Base-by-base conservation (phyloP, 768 basidiomycete genomes). In the Pleurotus salmoneostramineus region DNA sequence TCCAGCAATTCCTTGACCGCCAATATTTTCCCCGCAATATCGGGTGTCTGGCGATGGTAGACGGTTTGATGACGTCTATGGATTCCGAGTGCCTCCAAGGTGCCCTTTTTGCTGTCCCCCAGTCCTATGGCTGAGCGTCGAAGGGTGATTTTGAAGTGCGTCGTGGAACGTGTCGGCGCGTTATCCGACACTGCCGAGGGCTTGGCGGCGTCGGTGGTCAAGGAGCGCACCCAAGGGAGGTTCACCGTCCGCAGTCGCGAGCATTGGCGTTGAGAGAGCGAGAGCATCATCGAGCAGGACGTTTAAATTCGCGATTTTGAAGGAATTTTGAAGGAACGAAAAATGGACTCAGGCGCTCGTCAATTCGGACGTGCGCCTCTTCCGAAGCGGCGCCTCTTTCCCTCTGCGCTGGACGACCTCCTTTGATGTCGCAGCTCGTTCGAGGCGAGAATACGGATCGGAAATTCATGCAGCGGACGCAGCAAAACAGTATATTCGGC, bases 71-170 rank as follows among this genome's bases (percentile, higher is more conserved):
- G 82, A 40, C 93, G 83, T 58, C 88, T 76, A 69, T 91, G 87
- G 51, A 98, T 77, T 1, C 95, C 95, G 2, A 98, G 83, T 0
- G 92, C 82, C n/a, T 81, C 78, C 46, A 95, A 78, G 0, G 94
- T 95, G 48, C 79, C 85, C 66, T 87, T 81, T 57, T 85, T 83
- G 63, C 79, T 80, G 58, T 83, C 75, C 2, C 89, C 87, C 6
- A 96, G 83, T 0, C 92, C 88, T 61, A 95, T 95, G 50, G 85
- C 88, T 4, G 94, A 95, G 56, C 95, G 89, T 7, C 83, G 83
- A 32, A 95, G 85, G 15, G 94, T 96, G 65, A 98, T 88, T 75
- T 90, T 91, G 77, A 82, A 95, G 72, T 96, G 91, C 0, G 94
- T 92, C 33, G 71, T 74, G 55, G 77, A 73, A 14, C 10, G 11